These are phyloP conservation scores for Monosporascus sp. DNA, from an alignment of 2,329 filamentous ascomycete genomes.

Conservation along the genomic window DNA sequence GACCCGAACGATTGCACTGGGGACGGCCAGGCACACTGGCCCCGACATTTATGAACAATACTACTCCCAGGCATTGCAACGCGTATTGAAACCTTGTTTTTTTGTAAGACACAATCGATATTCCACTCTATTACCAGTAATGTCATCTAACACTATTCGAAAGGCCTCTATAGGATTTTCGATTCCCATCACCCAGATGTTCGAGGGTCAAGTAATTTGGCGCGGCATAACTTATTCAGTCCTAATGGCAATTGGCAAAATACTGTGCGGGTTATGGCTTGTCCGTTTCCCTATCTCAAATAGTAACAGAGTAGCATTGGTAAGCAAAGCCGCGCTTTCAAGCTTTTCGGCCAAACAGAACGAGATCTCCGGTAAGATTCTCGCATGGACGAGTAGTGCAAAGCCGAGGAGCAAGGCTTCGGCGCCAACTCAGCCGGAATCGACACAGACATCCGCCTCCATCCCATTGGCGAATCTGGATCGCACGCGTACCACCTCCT, in stretches of 20 bases:
- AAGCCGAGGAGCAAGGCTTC: too few species aligned
- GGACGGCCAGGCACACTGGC: not conserved
- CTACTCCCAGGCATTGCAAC: conserved; percentile 34
- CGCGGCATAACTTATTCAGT: conserved; percentile 66
- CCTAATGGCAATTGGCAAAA: conserved; percentile 63
- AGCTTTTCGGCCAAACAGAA: too few species aligned
- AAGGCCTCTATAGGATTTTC: conserved; percentile 68
- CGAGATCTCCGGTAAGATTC: too few species aligned
- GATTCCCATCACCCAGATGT: conserved; percentile 69
- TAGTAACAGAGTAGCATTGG: not conserved
- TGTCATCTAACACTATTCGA: not conserved
- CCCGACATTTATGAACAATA: conserved; percentile 33
- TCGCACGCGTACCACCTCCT: too few species aligned
- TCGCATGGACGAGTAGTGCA: too few species aligned
- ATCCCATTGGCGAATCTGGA: too few species aligned
- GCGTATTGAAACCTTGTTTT: conserved; percentile 65
- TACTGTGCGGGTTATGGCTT: conserved; percentile 56
- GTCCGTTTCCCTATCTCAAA: conserved; percentile 30
- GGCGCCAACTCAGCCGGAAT: too few species aligned
- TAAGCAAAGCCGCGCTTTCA: not conserved
- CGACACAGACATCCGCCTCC: too few species aligned
- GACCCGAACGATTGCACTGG: not conserved
- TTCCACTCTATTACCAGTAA: not conserved
- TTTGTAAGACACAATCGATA: conserved; percentile 47
- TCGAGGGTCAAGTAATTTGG: conserved; percentile 61